Evolutionary conservation across 345 rosid genomes (phyloP), one percentile per base, ranked within the genome.

Genomic region (Eucalyptus tenuipes): DNA sequence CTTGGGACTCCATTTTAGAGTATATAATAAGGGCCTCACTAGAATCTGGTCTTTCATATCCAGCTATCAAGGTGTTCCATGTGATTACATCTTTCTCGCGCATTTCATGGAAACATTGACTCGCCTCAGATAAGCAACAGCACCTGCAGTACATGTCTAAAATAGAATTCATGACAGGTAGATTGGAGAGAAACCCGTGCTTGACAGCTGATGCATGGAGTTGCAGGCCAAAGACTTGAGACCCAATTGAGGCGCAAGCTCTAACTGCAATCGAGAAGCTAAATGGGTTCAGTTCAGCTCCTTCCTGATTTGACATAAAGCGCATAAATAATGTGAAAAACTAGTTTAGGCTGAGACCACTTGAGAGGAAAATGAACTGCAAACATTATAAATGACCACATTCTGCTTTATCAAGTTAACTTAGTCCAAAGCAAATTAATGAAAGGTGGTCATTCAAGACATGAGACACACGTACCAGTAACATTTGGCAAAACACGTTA

Each of bases 131-230:
- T 88, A 95, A 91, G 91, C 92, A 92, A 31, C 93, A 93, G 91
- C 97, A 96, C 92, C 98, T 93, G 88, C 97, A 97, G 91, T 97
- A 97, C 95, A 97, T 93, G 93, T 97, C 98, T 84, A 98, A 87
- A 86, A 98, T 88, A 89, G 99, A 95, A 92, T 96, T 98, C 95
- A 92, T 95, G 88, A 96, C 96, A 13, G 97, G 97, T 89, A 96
- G 96, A 92, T 94, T 93, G 90, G 91, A 94, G 81, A 91, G 94
- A 91, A 94, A 91, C 47, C 98, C 97, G 40, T 87, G 91, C 91
- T 96, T 97, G 49, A 91, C 85, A 47, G 91, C 91, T 7, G 97
- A 91, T 7, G 95, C 91, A 45, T 95, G 98, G 61, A 98, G 91
- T 91, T 95, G 98, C 88, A 89, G 92, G 82, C 99, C 99, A 80